Evolutionary conservation across 2,329 filamentous ascomycete genomes (phyloP).

Genomic region (Penicillium sp.): DNA sequence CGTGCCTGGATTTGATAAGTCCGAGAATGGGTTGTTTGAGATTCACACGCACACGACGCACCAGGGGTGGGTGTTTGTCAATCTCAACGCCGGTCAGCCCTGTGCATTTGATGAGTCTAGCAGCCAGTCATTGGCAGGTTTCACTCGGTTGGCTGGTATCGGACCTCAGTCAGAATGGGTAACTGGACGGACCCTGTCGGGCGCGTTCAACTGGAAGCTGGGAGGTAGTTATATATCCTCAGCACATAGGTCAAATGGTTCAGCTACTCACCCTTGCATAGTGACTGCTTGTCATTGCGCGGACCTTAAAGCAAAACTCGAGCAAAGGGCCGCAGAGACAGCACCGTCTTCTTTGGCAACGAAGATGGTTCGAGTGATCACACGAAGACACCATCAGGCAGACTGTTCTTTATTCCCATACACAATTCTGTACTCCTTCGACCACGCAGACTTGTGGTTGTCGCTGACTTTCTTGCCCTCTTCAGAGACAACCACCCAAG

Average conservation of each 20-base stretch:
- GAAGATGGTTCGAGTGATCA: constrained; percentile 5
- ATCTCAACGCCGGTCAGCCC: constrained; percentile 19
- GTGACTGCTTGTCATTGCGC: constrained; percentile 7
- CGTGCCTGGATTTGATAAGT: constrained; percentile 56
- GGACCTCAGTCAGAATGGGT: constrained; percentile 24
- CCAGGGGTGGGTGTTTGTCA: constrained; percentile 30
- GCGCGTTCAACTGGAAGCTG: constrained; percentile 37
- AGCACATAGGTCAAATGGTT: too few species aligned
- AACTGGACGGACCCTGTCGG: constrained; percentile 27
- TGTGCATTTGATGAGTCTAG: constrained; percentile 4
- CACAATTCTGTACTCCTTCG: constrained; percentile 23
- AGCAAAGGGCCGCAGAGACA: constrained; percentile 5
- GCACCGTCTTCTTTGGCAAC: constrained; percentile 1
- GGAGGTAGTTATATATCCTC: constrained; percentile 20
- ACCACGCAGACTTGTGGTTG: constrained; percentile 19
- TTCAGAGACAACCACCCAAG: constrained; percentile 23
- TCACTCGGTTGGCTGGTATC: constrained; percentile 13
- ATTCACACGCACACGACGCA: constrained; percentile 26
- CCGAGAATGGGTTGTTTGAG: constrained; percentile 54
- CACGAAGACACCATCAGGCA: constrained; percentile 1
- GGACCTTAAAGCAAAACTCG: constrained; percentile 2
- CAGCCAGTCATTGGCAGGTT: constrained; percentile 9
- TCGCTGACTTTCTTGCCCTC: constrained; percentile 28
- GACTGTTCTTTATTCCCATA: constrained; percentile 22
- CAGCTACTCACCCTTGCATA: too few species aligned